Evolutionary conservation across 495 filamentous ascomycete genomes (phyloP).

Genomic region (Chaetomidium leptoderma): DNA sequence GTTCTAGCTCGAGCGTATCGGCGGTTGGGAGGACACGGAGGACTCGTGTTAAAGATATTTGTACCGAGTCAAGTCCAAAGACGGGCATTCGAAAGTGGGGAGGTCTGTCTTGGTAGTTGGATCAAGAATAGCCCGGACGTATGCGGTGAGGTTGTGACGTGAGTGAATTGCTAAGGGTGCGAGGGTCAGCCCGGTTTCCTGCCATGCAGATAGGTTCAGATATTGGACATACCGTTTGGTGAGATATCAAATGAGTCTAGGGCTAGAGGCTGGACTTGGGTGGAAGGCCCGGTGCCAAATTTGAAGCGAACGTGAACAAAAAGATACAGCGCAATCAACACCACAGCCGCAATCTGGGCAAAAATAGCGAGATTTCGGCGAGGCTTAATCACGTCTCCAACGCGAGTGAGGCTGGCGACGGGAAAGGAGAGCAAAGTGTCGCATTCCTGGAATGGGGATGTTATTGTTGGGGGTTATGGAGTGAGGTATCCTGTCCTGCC

Average conservation of each 20-base stretch:
- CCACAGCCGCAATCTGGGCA: not conserved
- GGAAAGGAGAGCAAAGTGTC: too few species aligned
- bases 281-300: too few species aligned
- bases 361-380: not conserved
- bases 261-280: not conserved
- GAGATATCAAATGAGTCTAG: not conserved
- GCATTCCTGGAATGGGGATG: too few species aligned
- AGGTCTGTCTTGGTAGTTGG: too few species aligned
- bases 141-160: not conserved
- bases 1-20: too few species aligned
- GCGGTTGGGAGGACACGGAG: slow-evolving; percentile 66
- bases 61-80: not conserved
- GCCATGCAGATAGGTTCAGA: too few species aligned
- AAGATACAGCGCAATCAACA: not conserved
- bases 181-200: not conserved
- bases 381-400: too few species aligned
- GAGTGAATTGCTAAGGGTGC: not conserved
- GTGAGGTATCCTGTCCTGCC: too few species aligned
- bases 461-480: too few species aligned
- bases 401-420: too few species aligned
- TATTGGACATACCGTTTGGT: not conserved
- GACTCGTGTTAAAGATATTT: slow-evolving; percentile 40
- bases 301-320: not conserved
- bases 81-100: not conserved
- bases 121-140: too few species aligned